Evolutionary conservation across 192 early-diverging fungal species (phyloP).

Genomic region (Backusella morwellensis): DNA sequence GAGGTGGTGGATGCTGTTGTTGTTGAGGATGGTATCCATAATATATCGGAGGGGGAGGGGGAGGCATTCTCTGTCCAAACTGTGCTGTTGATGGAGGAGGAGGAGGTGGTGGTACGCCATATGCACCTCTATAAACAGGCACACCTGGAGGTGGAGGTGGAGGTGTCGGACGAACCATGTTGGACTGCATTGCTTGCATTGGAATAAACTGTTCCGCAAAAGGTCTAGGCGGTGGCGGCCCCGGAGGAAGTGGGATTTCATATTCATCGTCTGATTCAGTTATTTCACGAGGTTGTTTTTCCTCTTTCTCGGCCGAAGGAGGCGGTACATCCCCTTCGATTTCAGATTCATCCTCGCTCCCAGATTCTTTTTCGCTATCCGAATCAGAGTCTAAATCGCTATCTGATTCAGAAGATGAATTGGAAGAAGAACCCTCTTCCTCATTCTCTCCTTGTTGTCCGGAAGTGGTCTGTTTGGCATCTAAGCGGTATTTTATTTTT

Average conservation of each 20-base stretch:
- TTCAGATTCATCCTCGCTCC: neutral
- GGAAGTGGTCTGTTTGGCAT: neutral
- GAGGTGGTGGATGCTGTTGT: constrained; percentile 11
- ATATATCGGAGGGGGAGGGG: constrained; percentile 3
- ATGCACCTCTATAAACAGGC: neutral
- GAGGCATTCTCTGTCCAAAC: constrained; percentile 20
- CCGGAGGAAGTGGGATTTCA: constrained; percentile 37
- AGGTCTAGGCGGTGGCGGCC: constrained; percentile 42
- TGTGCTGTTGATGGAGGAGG: constrained; percentile 12
- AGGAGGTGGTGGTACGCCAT: constrained; percentile 8
- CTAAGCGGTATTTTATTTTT: neutral
- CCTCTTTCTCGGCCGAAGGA: neutral
- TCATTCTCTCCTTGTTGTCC: neutral
- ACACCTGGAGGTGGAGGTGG: constrained; percentile 14
- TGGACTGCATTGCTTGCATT: neutral
- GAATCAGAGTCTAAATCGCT: constrained; percentile 14
- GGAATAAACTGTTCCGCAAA: constrained; percentile 28
- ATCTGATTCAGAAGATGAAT: neutral
- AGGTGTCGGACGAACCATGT: constrained; percentile 20
- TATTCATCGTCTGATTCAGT: constrained; percentile 25
- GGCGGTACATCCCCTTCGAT: constrained; percentile 1
- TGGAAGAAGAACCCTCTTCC: neutral
- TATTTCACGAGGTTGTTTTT: neutral
- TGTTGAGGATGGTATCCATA: neutral
- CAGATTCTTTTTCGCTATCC: neutral